Base-by-base conservation (phyloP, 2,329 filamentous ascomycete species). In the Shiraia bambusicola region DNA sequence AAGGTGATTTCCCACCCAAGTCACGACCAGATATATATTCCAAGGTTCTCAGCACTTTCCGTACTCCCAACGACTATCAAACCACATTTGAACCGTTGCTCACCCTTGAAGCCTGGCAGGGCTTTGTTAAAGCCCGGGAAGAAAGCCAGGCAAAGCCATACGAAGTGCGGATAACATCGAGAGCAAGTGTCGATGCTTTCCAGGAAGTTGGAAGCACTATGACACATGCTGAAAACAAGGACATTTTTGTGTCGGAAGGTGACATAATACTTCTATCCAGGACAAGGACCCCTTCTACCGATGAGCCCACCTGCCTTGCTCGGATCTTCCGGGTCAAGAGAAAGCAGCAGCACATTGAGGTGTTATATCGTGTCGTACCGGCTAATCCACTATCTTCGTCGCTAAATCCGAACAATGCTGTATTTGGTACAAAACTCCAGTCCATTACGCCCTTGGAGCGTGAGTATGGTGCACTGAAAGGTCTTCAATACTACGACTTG, bases 371-470 rank as follows among this genome's bases (percentile, higher is more conserved):
- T 42, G 79, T 95, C 34, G 86, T 87, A 54, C 83, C 84, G 50
- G 72, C 72, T 15, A 82, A 77, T 44, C 80, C 83, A 36, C 76
- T 83, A 26, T 76, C 89, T 17, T 74, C 79, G 29, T 76, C 76
- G 17, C 76, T 97, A 33, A 78, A 80, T 28, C 86, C 88, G 0
- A 84, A 87, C 28, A 75, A 79, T 12, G 82, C 81, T 28, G 76
- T 95, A 0, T 80, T 83, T 57, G 90, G 84, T 2, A 77, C 88
- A 42, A 95, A 94, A 62, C 83, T 98, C 52, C 89, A 90, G 39
- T 95, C 92, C 46, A 87, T 98, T 75, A 95, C 87, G 2, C 93
- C 93, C 0, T 84, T 97, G 37, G 92, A 98, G 72, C 85, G 93
- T 66, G 93, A 98, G 69, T 98, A 91, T 66, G 93, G 90, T 42